Conservation (phyloP, 805 yeast genomes). For the Candida vaughaniae region DNA sequence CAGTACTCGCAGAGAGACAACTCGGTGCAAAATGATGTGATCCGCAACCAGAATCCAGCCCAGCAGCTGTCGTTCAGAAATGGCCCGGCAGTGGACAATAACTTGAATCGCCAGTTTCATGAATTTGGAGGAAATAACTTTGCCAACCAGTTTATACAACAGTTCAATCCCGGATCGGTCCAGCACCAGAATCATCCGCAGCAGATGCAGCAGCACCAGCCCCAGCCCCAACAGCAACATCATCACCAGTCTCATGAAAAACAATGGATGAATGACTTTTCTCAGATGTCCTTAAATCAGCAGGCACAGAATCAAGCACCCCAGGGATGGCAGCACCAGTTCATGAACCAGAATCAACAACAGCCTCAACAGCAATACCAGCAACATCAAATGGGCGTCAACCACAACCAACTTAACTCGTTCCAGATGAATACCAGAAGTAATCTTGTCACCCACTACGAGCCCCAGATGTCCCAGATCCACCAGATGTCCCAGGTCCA, state of each 20-base stretch:
- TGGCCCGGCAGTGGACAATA: slow-evolving; percentile 26
- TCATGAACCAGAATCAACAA: slow-evolving; percentile 9
- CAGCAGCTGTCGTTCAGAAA: slow-evolving; percentile 5
- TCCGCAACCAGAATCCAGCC: neutral
- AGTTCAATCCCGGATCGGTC: slow-evolving; percentile 9
- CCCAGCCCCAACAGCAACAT: neutral
- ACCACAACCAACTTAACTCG: too few relatives aligned
- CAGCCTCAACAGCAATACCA: slow-evolving; percentile 10
- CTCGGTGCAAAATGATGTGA: slow-evolving; percentile 35
- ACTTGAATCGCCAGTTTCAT: slow-evolving; percentile 38
- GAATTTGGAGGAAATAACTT: slow-evolving; percentile 28
- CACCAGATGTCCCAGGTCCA: slow-evolving; percentile 6
- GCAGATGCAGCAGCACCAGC: slow-evolving; percentile 3
- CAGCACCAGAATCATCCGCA: slow-evolving; percentile 3
- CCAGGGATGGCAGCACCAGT: slow-evolving; percentile 11
- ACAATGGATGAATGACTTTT: slow-evolving; percentile 32
- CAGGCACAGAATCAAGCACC: slow-evolving; percentile 15
- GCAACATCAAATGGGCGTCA: slow-evolving; percentile 2
- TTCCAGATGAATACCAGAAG: slow-evolving; percentile 20
- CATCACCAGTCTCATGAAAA: slow-evolving; percentile 2
- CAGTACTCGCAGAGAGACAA: slow-evolving; percentile 42
- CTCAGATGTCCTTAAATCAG: slow-evolving; percentile 19
- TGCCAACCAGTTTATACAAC: slow-evolving; percentile 14
- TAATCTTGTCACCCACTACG: slow-evolving; percentile 17
- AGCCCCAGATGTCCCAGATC: slow-evolving; percentile 7